Base-by-base conservation (phyloP, 371 early-diverging fungal species). In the Lichtheimia hyalospora region DNA sequence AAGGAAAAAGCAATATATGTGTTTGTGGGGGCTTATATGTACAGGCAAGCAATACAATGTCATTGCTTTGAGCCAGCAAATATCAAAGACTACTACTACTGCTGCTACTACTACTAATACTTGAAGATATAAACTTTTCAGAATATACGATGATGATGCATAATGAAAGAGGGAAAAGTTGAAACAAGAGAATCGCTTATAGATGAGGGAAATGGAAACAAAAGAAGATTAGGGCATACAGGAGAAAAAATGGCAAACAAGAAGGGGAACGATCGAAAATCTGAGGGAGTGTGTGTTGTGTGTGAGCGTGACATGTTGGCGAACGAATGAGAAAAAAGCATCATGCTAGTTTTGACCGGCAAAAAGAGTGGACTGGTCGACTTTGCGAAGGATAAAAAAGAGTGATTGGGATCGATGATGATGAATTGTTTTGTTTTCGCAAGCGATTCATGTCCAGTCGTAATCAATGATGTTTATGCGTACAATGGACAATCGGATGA, bases 401-500 rank as follows among this genome's bases (percentile, higher is more conserved):
- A 34, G 10, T 8, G 34, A 34, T 0, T 34, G 34, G 34, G 34
- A 34, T 34, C 10, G 34, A 34, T 34, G 34, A 34, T 34, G 34
- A 34, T 34, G 34, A 34, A 8, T 34, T 34, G 34, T 34, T 34
- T n/a, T n/a, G n/a, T n/a, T 2, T 34, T 34, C 34, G 34, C 34
- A 34, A 34, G 10, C 6, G 34, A 34, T 34, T 34, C 34, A 34
- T 34, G 34, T 34, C 34, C 34, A 34, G 34, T 34, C 34, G 34
- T 34, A 8, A 8, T 34, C 34, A 10, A 3, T 5, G 15, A 25
- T 20, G 51, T 23, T 69, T 68, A 77, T 70, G 72, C 79, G 51
- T 79, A 75, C 44, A 71, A 57, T 43, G 79, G 79, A 49, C 79
- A 79, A 54, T 79, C 79, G 42, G 79, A 79, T 40, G 79, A 75